Evolutionary conservation across 306 rosid species (phyloP).

Genomic region (Quercus rubra): DNA sequence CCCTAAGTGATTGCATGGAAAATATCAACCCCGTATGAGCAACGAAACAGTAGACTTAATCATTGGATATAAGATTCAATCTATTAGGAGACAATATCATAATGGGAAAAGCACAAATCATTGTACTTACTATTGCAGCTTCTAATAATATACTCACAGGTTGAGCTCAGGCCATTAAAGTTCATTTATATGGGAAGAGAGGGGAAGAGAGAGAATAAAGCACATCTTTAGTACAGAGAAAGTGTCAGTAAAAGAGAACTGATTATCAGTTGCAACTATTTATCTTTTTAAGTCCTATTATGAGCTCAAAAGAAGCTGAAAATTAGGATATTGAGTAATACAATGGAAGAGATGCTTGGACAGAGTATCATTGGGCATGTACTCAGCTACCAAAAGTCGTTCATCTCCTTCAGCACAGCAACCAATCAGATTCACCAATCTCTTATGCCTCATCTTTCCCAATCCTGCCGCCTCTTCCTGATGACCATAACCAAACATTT

Average conservation of each 20-base stretch:
- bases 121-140: not conserved
- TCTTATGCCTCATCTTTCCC: constrained; percentile 79
- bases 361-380: constrained; percentile 74
- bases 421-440: constrained; percentile 76
- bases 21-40: too few species aligned
- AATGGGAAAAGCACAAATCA: not conserved
- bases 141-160: not conserved
- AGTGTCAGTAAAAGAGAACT: not conserved
- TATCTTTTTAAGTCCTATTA: not conserved
- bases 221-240: not conserved
- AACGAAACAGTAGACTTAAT: too few species aligned
- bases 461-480: constrained; percentile 83
- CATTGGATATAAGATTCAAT: too few species aligned
- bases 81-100: not conserved
- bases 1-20: too few species aligned
- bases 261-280: not conserved
- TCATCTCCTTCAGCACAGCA: constrained; percentile 85
- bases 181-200: not conserved
- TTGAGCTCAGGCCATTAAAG: not conserved
- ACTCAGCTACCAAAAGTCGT: constrained; percentile 81
- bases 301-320: constrained; percentile 6
- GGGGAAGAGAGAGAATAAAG: not conserved
- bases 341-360: constrained; percentile 87
- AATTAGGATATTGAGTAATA: constrained; percentile 29
- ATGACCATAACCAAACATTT: constrained; percentile 26